These are phyloP conservation scores for Ophiostoma fasciatum DNA, from an alignment of 2,329 filamentous ascomycete genomes.

Conservation along the genomic window DNA sequence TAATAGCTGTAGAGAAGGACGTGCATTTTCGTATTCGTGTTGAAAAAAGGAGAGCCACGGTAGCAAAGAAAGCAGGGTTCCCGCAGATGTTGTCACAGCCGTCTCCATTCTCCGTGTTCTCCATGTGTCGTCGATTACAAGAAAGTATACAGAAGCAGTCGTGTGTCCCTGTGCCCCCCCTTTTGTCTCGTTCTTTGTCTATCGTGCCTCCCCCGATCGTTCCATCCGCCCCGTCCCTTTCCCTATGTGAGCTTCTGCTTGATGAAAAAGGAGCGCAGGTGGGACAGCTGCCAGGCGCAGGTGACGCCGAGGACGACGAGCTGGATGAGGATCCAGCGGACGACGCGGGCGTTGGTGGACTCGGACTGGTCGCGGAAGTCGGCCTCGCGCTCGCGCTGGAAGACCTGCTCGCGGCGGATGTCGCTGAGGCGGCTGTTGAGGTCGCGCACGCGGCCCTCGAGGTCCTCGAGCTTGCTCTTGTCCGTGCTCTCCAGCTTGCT, in stretches of 20 bases:
- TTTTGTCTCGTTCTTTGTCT: not conserved
- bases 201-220: not conserved
- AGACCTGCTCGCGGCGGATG: constrained; percentile 87
- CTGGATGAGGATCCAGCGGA: constrained; percentile 90
- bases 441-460: constrained; percentile 78
- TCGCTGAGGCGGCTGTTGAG: constrained; percentile 77
- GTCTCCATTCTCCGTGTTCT: too few species aligned
- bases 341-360: constrained; percentile 75
- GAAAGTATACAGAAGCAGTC: too few species aligned
- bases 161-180: too few species aligned
- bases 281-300: constrained; percentile 93
- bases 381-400: constrained; percentile 91
- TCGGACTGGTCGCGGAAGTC: constrained; percentile 98
- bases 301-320: constrained; percentile 69
- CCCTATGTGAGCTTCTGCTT: constrained; percentile 93
- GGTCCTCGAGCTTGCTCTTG: constrained; percentile 82
- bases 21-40: too few species aligned
- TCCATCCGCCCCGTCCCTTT: not conserved
- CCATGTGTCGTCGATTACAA: too few species aligned
- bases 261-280: constrained; percentile 95
- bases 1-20: too few species aligned
- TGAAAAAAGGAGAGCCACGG: too few species aligned
- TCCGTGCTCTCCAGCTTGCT: constrained; percentile 87
- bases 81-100: too few species aligned
- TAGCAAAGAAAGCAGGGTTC: too few species aligned